A percentile compares a stretch with the other conserved stretches of the same genome.
Evolutionary conservation across 495 filamentous ascomycete genomes (phyloP).

Genomic region (Peziza echinospora): DNA sequence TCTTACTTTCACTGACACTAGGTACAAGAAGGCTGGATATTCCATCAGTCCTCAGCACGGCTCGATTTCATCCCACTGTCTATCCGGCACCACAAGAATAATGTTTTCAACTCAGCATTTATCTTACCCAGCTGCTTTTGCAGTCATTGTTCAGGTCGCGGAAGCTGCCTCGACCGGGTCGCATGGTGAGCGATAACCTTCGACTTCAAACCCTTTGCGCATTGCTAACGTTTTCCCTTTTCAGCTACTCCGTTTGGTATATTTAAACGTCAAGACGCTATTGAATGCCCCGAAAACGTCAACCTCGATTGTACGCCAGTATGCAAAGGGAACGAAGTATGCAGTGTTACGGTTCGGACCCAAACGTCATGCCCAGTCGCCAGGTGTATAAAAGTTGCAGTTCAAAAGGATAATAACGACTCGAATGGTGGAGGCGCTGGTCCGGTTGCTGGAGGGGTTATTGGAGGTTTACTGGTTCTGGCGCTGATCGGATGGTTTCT

Average conservation of each 20-base stretch:
- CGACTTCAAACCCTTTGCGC: too few relatives aligned
- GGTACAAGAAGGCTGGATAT: too few relatives aligned
- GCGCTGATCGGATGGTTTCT: conserved; percentile 53
- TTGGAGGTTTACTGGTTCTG: conserved; percentile 26
- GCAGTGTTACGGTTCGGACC: conserved; percentile 11
- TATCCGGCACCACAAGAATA: too few relatives aligned
- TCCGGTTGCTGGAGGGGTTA: conserved; percentile 15
- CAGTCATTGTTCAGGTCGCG: too few relatives aligned
- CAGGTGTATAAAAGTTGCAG: conserved; percentile 5
- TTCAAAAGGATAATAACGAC: background rate
- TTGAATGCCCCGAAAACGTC: background rate
- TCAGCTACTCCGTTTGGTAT: too few relatives aligned
- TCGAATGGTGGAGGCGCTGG: conserved; percentile 5
- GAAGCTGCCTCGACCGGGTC: too few relatives aligned
- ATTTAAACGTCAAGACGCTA: background rate
- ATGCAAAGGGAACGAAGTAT: conserved; percentile 3
- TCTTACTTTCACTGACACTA: background rate
- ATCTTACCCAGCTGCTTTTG: too few relatives aligned
- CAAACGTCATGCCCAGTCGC: conserved; percentile 10
- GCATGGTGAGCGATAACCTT: too few relatives aligned
- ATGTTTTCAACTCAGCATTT: too few relatives aligned
- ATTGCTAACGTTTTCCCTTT: too few relatives aligned
- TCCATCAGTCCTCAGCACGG: too few relatives aligned
- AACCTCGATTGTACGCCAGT: background rate
- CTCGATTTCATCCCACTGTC: too few relatives aligned